phyloP scores from a whole-genome alignment of 805 yeast species.

The Komagataella kurtzmanii region DNA sequence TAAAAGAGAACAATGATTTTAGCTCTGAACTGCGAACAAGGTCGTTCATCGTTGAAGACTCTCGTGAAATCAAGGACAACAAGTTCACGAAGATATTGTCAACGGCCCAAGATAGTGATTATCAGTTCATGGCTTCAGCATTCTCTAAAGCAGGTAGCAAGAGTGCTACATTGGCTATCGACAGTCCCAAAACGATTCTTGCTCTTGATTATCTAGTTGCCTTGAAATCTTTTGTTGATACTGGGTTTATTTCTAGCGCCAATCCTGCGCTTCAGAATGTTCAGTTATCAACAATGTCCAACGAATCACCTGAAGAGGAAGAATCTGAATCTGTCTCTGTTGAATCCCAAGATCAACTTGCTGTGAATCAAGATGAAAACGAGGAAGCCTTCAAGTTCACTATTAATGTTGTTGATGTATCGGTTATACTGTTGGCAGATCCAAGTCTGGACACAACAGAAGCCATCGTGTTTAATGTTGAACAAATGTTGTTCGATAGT shows the following conservation, averaged over 20 bases:
- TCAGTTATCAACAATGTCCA: background rate
- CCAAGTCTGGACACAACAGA: constrained; percentile 58
- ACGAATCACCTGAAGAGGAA: background rate
- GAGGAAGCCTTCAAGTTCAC: constrained; percentile 30
- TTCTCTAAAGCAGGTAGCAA: constrained; percentile 26
- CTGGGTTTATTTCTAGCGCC: background rate
- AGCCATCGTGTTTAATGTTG: constrained; percentile 83
- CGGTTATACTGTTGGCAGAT: constrained; percentile 70
- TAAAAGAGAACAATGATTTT: constrained; percentile 41
- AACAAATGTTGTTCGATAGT: constrained; percentile 58
- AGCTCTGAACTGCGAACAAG: constrained; percentile 49
- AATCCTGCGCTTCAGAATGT: background rate
- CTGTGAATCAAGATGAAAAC: constrained; percentile 4
- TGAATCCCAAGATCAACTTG: background rate
- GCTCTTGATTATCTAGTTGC: constrained; percentile 83
- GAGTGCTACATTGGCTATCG: constrained; percentile 48
- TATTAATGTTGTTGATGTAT: constrained; percentile 62
- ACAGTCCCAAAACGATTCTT: constrained; percentile 66
- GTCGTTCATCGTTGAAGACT: constrained; percentile 70
- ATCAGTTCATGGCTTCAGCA: constrained; percentile 57
- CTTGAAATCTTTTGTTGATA: constrained; percentile 46
- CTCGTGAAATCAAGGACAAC: constrained; percentile 46
- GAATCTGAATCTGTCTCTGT: background rate
- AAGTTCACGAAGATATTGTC: constrained; percentile 78
- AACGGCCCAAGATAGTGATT: constrained; percentile 38